phyloP scores from a whole-genome alignment of 116 monocot species.

The Thalassia testudinum region DNA sequence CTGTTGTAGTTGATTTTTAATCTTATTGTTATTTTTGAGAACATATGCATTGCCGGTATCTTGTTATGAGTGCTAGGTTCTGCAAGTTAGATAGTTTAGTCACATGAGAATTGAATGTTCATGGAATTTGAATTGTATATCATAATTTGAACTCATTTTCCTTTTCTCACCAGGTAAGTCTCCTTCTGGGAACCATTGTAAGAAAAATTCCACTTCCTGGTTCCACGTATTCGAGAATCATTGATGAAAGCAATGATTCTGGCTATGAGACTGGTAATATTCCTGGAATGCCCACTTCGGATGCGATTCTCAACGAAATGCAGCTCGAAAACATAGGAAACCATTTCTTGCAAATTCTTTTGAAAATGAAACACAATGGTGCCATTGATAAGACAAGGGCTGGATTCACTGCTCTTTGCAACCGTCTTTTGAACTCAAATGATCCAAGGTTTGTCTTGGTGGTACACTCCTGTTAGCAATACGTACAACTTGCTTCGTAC shows the following conservation, averaged over 20 bases:
- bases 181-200: slow-evolving; percentile 86
- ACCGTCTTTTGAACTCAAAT: slow-evolving; percentile 97
- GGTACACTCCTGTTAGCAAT: too few relatives aligned
- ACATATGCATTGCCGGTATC: too few relatives aligned
- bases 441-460: slow-evolving; percentile 53
- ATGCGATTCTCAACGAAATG: slow-evolving; percentile 46
- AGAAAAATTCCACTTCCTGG: slow-evolving; percentile 86
- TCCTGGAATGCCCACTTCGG: slow-evolving; percentile 1
- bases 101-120: too few relatives aligned
- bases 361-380: slow-evolving; percentile 99
- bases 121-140: too few relatives aligned
- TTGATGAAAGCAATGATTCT: not conserved
- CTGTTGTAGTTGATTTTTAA: not conserved
- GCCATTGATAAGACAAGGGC: slow-evolving; percentile 99
- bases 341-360: slow-evolving; percentile 96
- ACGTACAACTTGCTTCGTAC: too few relatives aligned
- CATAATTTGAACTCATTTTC: not conserved
- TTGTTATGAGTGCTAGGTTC: too few relatives aligned
- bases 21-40: too few relatives aligned
- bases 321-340: slow-evolving; percentile 80
- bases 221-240: slow-evolving; percentile 3
- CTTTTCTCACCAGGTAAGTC: slow-evolving; percentile 59
- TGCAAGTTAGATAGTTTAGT: too few relatives aligned
- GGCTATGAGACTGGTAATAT: slow-evolving; percentile 7
- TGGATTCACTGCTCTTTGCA: slow-evolving; percentile 95